phyloP scores from a whole-genome alignment of 345 rosid species.

The Pistacia vera region DNA sequence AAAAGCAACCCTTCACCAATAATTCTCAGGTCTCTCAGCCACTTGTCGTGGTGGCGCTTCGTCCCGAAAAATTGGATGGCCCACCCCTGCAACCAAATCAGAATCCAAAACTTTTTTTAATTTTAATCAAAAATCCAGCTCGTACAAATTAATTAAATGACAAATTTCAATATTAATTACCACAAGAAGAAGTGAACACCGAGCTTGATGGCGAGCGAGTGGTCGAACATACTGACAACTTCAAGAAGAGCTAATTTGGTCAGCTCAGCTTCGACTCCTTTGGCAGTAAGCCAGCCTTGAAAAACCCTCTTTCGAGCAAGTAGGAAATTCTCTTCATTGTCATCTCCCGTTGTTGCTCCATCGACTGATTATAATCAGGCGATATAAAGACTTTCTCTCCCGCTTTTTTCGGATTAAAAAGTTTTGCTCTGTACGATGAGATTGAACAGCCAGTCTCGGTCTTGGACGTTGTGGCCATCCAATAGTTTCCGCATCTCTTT shows the following conservation, averaged over 20 bases:
- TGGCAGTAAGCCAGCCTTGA: constrained; percentile 69
- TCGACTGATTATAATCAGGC: constrained; percentile 85
- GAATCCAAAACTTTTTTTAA: background rate
- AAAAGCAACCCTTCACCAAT: constrained; percentile 83
- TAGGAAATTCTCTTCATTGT: constrained; percentile 69
- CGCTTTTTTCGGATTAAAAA: constrained; percentile 67
- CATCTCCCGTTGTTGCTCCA: constrained; percentile 92
- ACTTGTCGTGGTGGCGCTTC: constrained; percentile 83
- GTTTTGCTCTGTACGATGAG: constrained; percentile 63
- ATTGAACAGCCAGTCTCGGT: constrained; percentile 81
- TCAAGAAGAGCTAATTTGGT: constrained; percentile 64
- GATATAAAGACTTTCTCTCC: constrained; percentile 73
- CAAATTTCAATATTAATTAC: constrained; percentile 25
- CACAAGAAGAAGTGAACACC: constrained; percentile 91
- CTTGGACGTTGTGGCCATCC: constrained; percentile 68
- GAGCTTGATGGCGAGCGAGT: constrained; percentile 64
- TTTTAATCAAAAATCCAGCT: background rate
- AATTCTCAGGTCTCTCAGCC: constrained; percentile 78
- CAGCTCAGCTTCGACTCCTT: constrained; percentile 60
- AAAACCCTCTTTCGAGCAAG: constrained; percentile 61
- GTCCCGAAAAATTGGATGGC: constrained; percentile 86
- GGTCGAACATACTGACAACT: constrained; percentile 60
- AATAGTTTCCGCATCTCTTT: constrained; percentile 67
- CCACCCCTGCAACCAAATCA: constrained; percentile 62
- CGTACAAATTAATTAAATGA: background rate